phyloP scores from a whole-genome alignment of 2,329 filamentous ascomycete species.

The Botrytis pseudocinerea region DNA sequence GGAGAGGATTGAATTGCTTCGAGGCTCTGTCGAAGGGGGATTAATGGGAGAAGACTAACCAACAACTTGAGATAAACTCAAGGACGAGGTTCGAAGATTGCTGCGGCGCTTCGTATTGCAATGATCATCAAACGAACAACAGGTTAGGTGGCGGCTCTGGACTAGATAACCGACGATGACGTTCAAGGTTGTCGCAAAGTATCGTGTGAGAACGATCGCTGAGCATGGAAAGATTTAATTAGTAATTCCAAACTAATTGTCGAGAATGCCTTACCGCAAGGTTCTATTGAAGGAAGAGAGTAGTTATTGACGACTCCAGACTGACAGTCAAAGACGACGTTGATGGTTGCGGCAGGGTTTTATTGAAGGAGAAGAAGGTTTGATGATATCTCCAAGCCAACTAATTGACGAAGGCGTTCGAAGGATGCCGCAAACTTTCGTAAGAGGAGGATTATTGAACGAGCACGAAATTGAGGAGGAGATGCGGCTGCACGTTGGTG shows the following conservation, averaged over 20 bases:
- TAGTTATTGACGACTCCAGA: background rate
- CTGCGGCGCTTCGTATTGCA: background rate
- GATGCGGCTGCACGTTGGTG: background rate
- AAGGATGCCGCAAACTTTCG: background rate
- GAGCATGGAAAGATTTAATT: background rate
- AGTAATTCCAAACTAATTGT: background rate
- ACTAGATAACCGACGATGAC: background rate
- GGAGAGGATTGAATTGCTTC: background rate
- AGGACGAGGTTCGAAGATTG: background rate
- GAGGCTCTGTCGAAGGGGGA: rapidly evolving
- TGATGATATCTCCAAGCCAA: background rate
- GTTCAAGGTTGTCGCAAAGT: background rate
- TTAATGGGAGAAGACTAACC: background rate
- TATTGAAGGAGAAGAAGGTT: background rate
- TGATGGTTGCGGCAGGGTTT: background rate
- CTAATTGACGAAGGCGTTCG: background rate
- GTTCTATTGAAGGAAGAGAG: background rate
- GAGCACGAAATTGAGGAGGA: background rate
- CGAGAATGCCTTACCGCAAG: background rate
- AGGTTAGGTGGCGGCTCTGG: background rate
- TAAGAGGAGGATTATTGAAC: background rate
- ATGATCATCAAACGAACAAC: background rate
- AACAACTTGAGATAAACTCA: background rate
- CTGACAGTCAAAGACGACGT: background rate
- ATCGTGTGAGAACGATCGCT: background rate